Evolutionary conservation across 2,329 filamentous ascomycete genomes (phyloP), one percentile per base, ranked within the genome.

Genomic region (Ceratocystis alfenasii): DNA sequence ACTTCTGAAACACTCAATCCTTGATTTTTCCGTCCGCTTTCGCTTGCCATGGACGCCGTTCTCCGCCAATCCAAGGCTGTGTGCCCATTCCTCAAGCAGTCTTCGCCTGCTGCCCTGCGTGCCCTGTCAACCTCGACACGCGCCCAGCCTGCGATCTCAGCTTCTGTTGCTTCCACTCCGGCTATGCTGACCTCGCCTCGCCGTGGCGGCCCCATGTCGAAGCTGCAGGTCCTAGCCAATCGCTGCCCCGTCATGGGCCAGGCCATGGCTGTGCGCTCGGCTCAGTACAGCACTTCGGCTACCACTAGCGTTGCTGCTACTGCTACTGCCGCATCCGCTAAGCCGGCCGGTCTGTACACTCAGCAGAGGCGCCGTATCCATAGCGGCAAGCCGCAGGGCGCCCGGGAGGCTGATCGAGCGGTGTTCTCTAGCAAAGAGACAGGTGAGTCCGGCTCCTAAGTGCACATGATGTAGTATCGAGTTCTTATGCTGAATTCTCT

Each of bases 241-340:
- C 90, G 93, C 76, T 99, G 94, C 83, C 94, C 94, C 67, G 88
- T 99, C 76, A 99, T 99, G 94, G 93, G 92, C 76, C 95, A 96
- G 82, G 94, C 94, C 53, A 84, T 99, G 75, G 89, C 90, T 68
- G 87, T 96, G 48, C 93, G 96, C 81, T 83, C 83, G 59, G 81
- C 84, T 69, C 81, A 82, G 73, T 75, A 79, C 62, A 77, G 79
- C 64, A 77, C 76, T 67, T 70, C 76, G 65, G 73, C 75, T 65
- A 71, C 78, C 69, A 71, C 74, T 68, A 74, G 72, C 65, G 73
- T 75, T 66, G 77, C 77, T 64, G 75, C 79, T 66, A 71, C 78
- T 69, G 70, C 74, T 68, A 74, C 72, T 65, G 73, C 75, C 65
- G 77, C 77, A 63, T 75, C 79, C 65, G 76, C 80, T 64, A 64